phyloP scores from a whole-genome alignment of 2,329 filamentous ascomycete species.

The Elsinoe necatrix region DNA sequence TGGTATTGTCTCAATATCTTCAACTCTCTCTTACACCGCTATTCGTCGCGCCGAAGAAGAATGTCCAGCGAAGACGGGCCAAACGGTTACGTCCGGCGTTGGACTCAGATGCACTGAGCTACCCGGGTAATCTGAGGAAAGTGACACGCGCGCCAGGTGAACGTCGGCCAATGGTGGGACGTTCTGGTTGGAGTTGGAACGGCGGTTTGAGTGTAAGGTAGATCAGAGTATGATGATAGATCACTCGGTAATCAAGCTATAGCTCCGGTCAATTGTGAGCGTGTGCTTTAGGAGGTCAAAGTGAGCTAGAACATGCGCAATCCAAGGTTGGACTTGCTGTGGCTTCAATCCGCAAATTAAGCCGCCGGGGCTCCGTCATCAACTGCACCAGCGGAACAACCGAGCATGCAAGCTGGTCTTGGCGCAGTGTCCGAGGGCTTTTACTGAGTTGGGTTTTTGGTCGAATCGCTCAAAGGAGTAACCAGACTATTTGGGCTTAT shows the following conservation, averaged over 20 bases:
- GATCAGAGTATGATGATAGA: not conserved
- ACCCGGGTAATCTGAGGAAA: not conserved
- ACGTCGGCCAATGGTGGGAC: conserved; percentile 5
- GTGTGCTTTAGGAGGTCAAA: not conserved
- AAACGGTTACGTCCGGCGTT: conserved; percentile 2
- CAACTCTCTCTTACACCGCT: not conserved
- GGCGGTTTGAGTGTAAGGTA: not conserved
- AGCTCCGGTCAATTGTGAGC: not conserved
- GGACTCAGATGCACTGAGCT: not conserved
- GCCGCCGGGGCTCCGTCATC: conserved; percentile 9
- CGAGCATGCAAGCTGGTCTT: not conserved
- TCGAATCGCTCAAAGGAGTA: not conserved
- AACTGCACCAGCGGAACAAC: not conserved
- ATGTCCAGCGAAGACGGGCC: not conserved
- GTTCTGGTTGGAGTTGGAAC: not conserved
- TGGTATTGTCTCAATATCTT: not conserved
- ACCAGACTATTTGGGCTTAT: not conserved
- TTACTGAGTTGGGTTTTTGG: not conserved
- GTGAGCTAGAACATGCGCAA: conserved; percentile 1
- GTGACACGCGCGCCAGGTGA: conserved; percentile 7
- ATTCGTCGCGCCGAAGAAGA: not conserved
- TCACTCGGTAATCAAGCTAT: not conserved
- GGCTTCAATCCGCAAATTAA: conserved; percentile 14
- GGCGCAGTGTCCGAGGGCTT: not conserved
- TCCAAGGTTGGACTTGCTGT: conserved; percentile 8